Base-by-base conservation (phyloP, 495 filamentous ascomycete genomes). In the Penicillium simplicissimum region DNA sequence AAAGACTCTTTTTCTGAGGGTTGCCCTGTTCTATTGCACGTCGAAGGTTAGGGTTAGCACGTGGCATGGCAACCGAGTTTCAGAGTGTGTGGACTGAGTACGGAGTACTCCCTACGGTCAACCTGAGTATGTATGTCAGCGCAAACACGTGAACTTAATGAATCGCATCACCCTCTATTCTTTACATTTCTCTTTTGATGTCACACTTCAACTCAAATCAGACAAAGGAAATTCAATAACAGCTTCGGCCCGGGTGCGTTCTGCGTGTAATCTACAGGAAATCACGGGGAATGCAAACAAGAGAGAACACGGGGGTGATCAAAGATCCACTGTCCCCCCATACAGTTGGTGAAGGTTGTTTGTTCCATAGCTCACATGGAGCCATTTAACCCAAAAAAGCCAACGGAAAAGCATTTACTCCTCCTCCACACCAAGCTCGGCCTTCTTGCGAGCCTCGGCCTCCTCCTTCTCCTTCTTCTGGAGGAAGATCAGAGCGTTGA, bases 381-480 rank as follows among this genome's bases (percentile, higher is more conserved):
- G 33, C 34, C 21, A 58, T 36, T 36, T 28, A 8, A 11, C 43
- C 17, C 15, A 19, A 28, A n/a, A 53, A 33, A 21, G 37, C 38
- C 33, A 49, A 33, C 38, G 34, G 48, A 40, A 43, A 34, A 34
- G 28, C n/a, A 66, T 73, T 77, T 80, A 79, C 72, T 85, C 80
- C 31, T 71, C 66, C 15, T 81, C 80, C 69, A 80, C 23, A 49
- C 35, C 78, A 28, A 79, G 61, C 67, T 76, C 78, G 36, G 71
- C 73, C 59, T 75, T 74, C 64, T 72, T 77, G 66, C 82, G 81
- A 59, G 77, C 77, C 66, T 87, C 84, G 51, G 75, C 78, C 75
- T 89, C 87, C 73, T 87, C 85, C 64, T 81, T 74, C 76, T 83
- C 84, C 71, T 84, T 81, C 76, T 80, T 79, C 73, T 88, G 81